Percentiles rank a stretch among this genome's conserved stretches.
These are phyloP conservation scores for Syzygium malaccense DNA, from an alignment of 441 rosid species.

Conservation along the genomic window DNA sequence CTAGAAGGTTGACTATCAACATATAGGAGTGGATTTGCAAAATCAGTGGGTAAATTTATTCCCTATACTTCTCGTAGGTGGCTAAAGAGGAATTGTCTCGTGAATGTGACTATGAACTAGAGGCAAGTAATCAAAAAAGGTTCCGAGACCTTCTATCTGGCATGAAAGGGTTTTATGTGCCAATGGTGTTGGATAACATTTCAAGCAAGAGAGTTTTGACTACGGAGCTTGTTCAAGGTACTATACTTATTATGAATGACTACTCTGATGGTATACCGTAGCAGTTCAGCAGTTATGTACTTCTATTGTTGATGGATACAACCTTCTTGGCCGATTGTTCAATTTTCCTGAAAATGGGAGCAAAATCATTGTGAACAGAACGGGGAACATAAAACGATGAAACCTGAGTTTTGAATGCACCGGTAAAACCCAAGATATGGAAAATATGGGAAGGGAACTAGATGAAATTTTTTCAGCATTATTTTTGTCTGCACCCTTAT, in stretches of 20 bases:
- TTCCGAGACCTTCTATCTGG: conserved; percentile 48
- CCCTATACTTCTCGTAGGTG: conserved; percentile 36
- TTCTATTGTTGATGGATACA: neutral
- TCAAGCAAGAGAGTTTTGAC: conserved; percentile 82
- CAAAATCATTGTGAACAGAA: neutral
- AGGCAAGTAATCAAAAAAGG: conserved; percentile 77
- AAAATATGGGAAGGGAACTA: neutral
- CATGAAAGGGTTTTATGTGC: conserved; percentile 66
- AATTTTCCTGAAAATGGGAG: neutral
- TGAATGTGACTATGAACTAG: conserved; percentile 89
- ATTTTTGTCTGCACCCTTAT: neutral
- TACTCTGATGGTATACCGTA: neutral
- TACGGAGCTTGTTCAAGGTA: conserved; percentile 82
- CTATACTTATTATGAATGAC: neutral
- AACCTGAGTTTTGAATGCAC: neutral
- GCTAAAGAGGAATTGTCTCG: conserved; percentile 86
- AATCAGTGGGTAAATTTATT: neutral
- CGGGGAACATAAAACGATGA: neutral
- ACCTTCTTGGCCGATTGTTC: neutral
- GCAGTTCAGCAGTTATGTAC: neutral
- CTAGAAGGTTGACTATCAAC: neutral
- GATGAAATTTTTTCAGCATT: neutral
- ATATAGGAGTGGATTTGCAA: neutral
- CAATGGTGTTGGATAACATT: conserved; percentile 59
- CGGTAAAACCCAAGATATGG: neutral